Conservation (phyloP, 2,329 filamentous ascomycete genomes). For the Eurotiales sp. region DNA sequence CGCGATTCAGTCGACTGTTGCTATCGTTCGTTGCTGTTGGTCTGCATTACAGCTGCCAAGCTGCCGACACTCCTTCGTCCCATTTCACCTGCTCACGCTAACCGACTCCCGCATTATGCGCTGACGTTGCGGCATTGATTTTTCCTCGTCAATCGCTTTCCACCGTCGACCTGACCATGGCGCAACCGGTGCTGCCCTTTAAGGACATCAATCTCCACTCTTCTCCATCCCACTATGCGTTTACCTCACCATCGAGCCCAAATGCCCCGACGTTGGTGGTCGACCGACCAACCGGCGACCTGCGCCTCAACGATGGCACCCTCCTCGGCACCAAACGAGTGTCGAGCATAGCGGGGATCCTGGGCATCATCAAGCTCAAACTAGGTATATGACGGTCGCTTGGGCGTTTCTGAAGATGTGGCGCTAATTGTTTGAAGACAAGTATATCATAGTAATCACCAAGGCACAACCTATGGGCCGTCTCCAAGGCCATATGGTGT, state of each 20-base stretch:
- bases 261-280: slow-evolving; percentile 83
- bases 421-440: slow-evolving; percentile 54
- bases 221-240: slow-evolving; percentile 87
- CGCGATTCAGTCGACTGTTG: too few species aligned
- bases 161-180: slow-evolving; percentile 42
- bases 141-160: slow-evolving; percentile 15
- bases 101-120: neutral
- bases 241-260: slow-evolving; percentile 91
- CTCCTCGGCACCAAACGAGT: slow-evolving; percentile 75
- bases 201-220: slow-evolving; percentile 97
- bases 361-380: slow-evolving; percentile 89
- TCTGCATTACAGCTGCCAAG: neutral
- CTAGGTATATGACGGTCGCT: slow-evolving; percentile 60
- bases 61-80: neutral
- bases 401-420: slow-evolving; percentile 3
- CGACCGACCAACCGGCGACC: slow-evolving; percentile 86
- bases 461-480: slow-evolving; percentile 89
- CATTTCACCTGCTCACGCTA: neutral
- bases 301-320: slow-evolving; percentile 77
- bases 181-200: slow-evolving; percentile 60
- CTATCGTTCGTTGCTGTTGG: too few species aligned
- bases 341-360: slow-evolving; percentile 89
- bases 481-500: slow-evolving; percentile 92
- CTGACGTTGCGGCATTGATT: neutral
- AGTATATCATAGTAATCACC: slow-evolving; percentile 94